phyloP scores from a whole-genome alignment of 192 early-diverging fungal genomes.

The Entophlyctis luteolus region DNA sequence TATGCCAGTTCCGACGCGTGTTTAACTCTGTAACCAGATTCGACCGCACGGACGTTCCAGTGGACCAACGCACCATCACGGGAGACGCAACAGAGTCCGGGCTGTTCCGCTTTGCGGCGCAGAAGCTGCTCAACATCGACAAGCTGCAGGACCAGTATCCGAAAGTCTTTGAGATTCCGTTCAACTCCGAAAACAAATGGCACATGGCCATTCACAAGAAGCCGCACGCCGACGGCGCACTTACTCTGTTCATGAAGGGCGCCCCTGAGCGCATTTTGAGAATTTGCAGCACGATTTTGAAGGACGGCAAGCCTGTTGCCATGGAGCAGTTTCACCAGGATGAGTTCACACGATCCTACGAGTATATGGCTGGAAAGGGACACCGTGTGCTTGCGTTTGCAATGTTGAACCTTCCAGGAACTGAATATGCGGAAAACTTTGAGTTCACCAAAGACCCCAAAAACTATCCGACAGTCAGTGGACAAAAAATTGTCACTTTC shows the following conservation, averaged over 20 bases:
- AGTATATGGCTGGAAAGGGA: conserved; percentile 85
- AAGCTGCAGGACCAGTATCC: conserved; percentile 57
- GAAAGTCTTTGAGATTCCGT: conserved; percentile 93
- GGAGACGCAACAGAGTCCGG: conserved; percentile 96
- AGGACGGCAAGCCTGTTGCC: conserved; percentile 45
- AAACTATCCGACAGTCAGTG: conserved; percentile 61
- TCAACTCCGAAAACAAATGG: conserved; percentile 93
- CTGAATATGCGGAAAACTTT: conserved; percentile 68
- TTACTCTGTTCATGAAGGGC: conserved; percentile 87
- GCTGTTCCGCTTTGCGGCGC: conserved; percentile 75
- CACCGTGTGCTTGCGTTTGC: conserved; percentile 89
- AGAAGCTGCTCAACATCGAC: conserved; percentile 72
- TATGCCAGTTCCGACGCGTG: background rate
- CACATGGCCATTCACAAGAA: conserved; percentile 84
- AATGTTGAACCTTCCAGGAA: conserved; percentile 62
- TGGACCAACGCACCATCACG: conserved; percentile 70
- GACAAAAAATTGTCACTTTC: background rate
- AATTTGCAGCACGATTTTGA: conserved; percentile 74
- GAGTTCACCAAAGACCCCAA: conserved; percentile 71
- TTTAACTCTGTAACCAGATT: conserved; percentile 45
- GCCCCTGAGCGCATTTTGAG: conserved; percentile 90
- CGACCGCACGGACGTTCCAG: conserved; percentile 82
- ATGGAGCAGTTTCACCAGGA: conserved; percentile 65
- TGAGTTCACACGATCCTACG: conserved; percentile 73
- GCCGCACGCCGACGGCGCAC: conserved; percentile 58